A percentile compares a stretch with the other conserved stretches of the same genome.
Evolutionary conservation across 371 early-diverging fungal genomes (phyloP).

Genomic region (Capniomyces stellatus): DNA sequence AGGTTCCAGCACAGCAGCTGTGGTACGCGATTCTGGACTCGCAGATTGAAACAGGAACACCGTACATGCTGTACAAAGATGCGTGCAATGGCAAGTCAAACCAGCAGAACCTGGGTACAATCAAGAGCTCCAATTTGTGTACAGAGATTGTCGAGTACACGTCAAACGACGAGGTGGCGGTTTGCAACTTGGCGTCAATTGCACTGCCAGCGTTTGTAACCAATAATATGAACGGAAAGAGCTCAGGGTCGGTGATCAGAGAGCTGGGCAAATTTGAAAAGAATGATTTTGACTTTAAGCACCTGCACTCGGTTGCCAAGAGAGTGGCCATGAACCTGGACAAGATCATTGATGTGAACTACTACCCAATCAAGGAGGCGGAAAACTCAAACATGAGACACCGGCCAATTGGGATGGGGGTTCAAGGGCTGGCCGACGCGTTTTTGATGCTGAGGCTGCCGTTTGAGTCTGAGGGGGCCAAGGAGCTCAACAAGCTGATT

Average conservation of each 20-base stretch:
- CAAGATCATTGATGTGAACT: slow-evolving; percentile 94
- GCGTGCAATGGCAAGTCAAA: slow-evolving; percentile 95
- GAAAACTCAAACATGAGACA: slow-evolving; percentile 80
- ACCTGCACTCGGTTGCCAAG: slow-evolving; percentile 44
- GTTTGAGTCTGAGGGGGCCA: slow-evolving; percentile 90
- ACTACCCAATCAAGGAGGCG: slow-evolving; percentile 92
- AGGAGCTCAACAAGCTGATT: slow-evolving; percentile 73
- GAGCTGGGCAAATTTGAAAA: not conserved
- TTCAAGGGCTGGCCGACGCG: slow-evolving; percentile 98
- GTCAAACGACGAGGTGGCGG: slow-evolving; percentile 92
- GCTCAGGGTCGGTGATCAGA: not conserved
- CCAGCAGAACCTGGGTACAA: slow-evolving; percentile 95
- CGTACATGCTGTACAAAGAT: slow-evolving; percentile 99
- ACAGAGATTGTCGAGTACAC: slow-evolving; percentile 95
- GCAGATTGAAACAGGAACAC: slow-evolving; percentile 98
- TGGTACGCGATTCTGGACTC: slow-evolving; percentile 97
- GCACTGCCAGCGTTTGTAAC: slow-evolving; percentile 88
- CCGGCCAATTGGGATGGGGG: slow-evolving; percentile 97
- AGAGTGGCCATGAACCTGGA: slow-evolving; percentile 84
- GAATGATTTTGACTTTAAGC: slow-evolving; percentile 18
- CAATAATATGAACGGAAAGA: not conserved
- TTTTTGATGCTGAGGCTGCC: slow-evolving; percentile 91
- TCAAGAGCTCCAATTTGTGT: slow-evolving; percentile 73
- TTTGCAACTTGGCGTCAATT: slow-evolving; percentile 97
- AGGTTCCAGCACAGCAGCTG: slow-evolving; percentile 91